Evolutionary conservation across 1,284 basidiomycete genomes (phyloP), one percentile per base, ranked within the genome.

Genomic region (Fomitopsis palustris): DNA sequence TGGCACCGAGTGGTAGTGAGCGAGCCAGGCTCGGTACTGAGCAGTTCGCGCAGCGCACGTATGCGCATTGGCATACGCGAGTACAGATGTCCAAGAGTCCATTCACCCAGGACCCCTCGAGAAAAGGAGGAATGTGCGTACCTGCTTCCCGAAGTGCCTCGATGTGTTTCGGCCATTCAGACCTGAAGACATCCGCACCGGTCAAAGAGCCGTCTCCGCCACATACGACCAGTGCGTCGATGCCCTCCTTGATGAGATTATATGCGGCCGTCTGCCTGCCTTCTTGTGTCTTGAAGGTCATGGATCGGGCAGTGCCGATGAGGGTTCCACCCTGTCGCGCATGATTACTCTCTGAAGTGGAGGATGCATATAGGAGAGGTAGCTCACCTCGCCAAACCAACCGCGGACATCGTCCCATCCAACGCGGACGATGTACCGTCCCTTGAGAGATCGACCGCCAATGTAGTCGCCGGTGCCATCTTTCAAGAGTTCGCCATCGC

Each of bases 351-450:
- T 12, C 9, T 29, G 5, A 54, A 54, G 4, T 23, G 29, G n/a
- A 53, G 60, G 33, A 62, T 54, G 58, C 38, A 47, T 23, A 58
- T 31, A 42, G 33, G 42, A 59, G 41, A 35, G 31, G 12, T 38
- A 35, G 73, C 81, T 63, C 62, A 88, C 92, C 81, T 96, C 86
- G 45, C 90, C 86, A 69, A 96, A 90, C 94, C 96, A 99, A 5
- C 94, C 93, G 35, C 94, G 81, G 25, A 98, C 96, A 75, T 99
- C 97, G 71, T 99, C 97, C 92, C 96, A 99, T 4, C 96, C 97
- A 3, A 98, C 96, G 61, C 94, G 83, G 49, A 99, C 90, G 69
- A 99, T 98, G 77, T 98, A 96, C 53, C 91, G 82, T 1, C 95
- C 95, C 69, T 91, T 94, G 65, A 98, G 82, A 7, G 86, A 86